Evolutionary conservation across 257 asterid species (phyloP).

Genomic region (Vinca minor): DNA sequence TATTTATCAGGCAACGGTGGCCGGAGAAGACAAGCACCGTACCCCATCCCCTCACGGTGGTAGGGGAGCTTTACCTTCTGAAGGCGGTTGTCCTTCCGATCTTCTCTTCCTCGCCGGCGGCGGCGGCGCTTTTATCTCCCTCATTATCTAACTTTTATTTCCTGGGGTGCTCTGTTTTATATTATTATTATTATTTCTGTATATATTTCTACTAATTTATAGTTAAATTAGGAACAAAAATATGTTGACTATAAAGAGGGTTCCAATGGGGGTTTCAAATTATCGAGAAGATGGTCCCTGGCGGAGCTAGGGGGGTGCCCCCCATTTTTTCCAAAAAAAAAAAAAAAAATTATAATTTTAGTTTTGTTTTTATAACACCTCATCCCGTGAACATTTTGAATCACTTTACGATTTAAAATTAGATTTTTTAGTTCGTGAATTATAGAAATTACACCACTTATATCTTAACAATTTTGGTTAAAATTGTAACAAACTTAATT

Average conservation of each 20-base stretch:
- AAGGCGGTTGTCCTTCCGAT: slow-evolving; percentile 79
- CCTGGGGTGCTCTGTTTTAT: slow-evolving; percentile 6
- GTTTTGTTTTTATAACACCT: no score
- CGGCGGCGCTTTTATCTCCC: slow-evolving; percentile 4
- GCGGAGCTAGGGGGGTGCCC: no score
- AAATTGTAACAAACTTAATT: no score
- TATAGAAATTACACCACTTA: no score
- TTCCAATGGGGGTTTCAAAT: slow-evolving; percentile 59
- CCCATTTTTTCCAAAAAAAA: no score
- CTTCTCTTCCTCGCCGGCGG: slow-evolving; percentile 64
- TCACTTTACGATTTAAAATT: no score
- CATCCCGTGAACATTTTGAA: no score
- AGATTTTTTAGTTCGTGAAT: no score
- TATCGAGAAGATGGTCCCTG: slow-evolving; percentile 50
- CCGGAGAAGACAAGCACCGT: slow-evolving; percentile 44
- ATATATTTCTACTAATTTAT: neutral
- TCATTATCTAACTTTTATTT: slow-evolving; percentile 1
- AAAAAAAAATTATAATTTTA: no score
- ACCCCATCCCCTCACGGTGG: slow-evolving; percentile 78
- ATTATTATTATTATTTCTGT: neutral
- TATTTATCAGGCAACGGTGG: slow-evolving; percentile 21
- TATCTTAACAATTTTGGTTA: no score
- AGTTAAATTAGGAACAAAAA: slow-evolving; percentile 6
- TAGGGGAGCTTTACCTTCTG: slow-evolving; percentile 69
- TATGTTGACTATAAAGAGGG: slow-evolving; percentile 66